Evolutionary conservation across 106 monocot genomes (phyloP).

Genomic region (Chionographis japonica): DNA sequence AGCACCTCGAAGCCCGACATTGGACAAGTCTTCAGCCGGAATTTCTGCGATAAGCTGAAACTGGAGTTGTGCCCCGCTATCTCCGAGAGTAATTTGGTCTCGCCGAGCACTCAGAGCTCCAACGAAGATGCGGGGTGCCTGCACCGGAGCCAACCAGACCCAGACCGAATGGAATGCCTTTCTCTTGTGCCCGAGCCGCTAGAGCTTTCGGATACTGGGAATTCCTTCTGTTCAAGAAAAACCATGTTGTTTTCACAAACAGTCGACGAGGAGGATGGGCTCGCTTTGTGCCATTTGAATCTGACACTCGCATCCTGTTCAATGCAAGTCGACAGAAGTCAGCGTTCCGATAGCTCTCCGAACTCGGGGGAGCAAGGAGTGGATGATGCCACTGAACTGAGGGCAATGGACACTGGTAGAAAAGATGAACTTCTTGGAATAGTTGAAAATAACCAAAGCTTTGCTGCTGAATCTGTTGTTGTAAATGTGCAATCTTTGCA

Average conservation of each 20-base stretch:
- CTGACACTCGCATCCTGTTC: slow-evolving; percentile 74
- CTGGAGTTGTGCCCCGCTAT: slow-evolving; percentile 61
- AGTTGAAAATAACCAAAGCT: slow-evolving; percentile 8
- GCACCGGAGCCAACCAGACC: slow-evolving; percentile 9
- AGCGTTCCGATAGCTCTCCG: slow-evolving; percentile 8
- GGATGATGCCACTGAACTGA: slow-evolving; percentile 4
- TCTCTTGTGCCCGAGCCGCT: slow-evolving; percentile 33
- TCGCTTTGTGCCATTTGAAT: slow-evolving; percentile 60
- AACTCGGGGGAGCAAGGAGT: slow-evolving; percentile 9
- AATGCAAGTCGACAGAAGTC: slow-evolving; percentile 42
- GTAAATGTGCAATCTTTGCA: slow-evolving; percentile 1
- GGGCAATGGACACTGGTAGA: background rate
- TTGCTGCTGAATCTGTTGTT: background rate
- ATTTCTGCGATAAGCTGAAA: slow-evolving; percentile 72
- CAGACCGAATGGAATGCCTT: slow-evolving; percentile 22
- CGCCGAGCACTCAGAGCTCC: slow-evolving; percentile 43
- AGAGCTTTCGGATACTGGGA: slow-evolving; percentile 51
- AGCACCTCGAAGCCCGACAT: slow-evolving; percentile 22
- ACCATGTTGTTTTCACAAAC: slow-evolving; percentile 16
- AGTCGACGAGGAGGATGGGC: slow-evolving; percentile 43
- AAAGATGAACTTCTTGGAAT: slow-evolving; percentile 7
- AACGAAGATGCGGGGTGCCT: slow-evolving; percentile 33
- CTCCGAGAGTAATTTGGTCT: slow-evolving; percentile 34
- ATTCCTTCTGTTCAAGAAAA: slow-evolving; percentile 51
- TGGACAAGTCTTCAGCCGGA: slow-evolving; percentile 34